phyloP scores from a whole-genome alignment of 805 yeast species.

The Metschnikowia anglica region DNA sequence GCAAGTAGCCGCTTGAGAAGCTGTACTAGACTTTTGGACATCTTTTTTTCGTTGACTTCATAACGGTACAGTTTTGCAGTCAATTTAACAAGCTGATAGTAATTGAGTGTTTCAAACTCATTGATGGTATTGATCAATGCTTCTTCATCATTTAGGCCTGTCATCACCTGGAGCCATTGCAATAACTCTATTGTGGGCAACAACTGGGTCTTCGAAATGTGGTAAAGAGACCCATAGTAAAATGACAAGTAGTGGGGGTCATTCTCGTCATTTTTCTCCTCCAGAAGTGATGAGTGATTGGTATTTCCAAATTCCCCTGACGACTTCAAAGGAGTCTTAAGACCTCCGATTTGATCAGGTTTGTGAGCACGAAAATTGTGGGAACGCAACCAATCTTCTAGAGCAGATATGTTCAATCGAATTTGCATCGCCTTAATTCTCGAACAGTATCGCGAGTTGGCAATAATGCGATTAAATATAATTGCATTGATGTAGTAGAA shows the following conservation, averaged over 20 bases:
- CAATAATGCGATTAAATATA: conserved; percentile 70
- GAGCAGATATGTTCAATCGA: conserved; percentile 75
- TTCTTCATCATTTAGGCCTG: conserved; percentile 67
- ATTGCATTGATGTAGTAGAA: conserved; percentile 73
- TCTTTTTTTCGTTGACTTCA: conserved; percentile 75
- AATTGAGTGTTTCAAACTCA: conserved; percentile 58
- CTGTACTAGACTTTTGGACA: conserved; percentile 43
- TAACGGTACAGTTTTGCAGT: conserved; percentile 71
- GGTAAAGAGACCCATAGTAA: conserved; percentile 62
- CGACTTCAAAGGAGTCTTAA: conserved; percentile 22
- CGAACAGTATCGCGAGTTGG: conserved; percentile 67
- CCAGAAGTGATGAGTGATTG: conserved; percentile 27
- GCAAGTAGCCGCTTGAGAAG: conserved; percentile 31
- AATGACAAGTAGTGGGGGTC: conserved; percentile 54
- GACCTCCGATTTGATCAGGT: conserved; percentile 35
- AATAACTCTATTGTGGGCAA: conserved; percentile 74
- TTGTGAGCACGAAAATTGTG: conserved; percentile 50
- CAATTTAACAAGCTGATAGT: conserved; percentile 66
- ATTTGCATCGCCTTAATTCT: conserved; percentile 88
- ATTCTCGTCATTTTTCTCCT: conserved; percentile 21
- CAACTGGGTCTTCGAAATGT: conserved; percentile 64
- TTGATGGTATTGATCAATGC: conserved; percentile 53
- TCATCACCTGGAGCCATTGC: conserved; percentile 88
- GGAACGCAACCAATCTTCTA: conserved; percentile 91
- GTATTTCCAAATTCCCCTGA: neutral